Evolutionary conservation across 768 basidiomycete genomes (phyloP), one percentile per base, ranked within the genome.

Genomic region (Botryobasidium botryosum): DNA sequence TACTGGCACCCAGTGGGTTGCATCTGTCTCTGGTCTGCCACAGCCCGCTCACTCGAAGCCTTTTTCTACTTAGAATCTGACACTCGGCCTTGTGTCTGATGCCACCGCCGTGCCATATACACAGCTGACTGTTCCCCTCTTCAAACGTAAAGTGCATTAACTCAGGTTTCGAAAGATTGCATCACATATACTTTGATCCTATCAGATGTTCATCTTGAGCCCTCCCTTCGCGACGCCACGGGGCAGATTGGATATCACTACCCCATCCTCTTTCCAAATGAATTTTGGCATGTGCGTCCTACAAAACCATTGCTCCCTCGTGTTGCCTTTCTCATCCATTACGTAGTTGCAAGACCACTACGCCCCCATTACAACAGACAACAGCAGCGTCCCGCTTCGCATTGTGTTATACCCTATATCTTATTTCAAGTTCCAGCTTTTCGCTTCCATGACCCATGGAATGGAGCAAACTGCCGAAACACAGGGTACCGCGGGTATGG

Each of bases 231-330:
- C 29, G 81, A 85, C 50, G 61, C 70, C 29, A 72, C 74, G 20
- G 78, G 79, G 3, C 69, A 67, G 2, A 70, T 68, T 48, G 81
- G 74, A 3, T 74, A 68, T 50, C 88, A 91, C 69, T 81, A 76
- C 55, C 92, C 92, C 6, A 77, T 91, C 47, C 57, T 96, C 29
- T 97, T 81, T 61, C 74, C 86, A 12, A 97, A 97, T 57, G 88
- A 94, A 56, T 96, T 96, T 62, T 96, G 92, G 88, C 73, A 25
- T 39, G 51, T 38, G 7, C 27, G 24, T 35, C 31, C 38, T 17
- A 3, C 7, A 3, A n/a, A n/a, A n/a, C 17, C 5, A 17, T n/a
- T 27, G 13, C 23, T 18, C 4, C 40, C 2, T 23, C 8, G 15
- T 40, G 18, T n/a, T 43, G 8, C 23, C 20, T 10, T 20, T 42